Conservation (phyloP, 1,284 basidiomycete genomes). For the Rhodotorula sp. region DNA sequence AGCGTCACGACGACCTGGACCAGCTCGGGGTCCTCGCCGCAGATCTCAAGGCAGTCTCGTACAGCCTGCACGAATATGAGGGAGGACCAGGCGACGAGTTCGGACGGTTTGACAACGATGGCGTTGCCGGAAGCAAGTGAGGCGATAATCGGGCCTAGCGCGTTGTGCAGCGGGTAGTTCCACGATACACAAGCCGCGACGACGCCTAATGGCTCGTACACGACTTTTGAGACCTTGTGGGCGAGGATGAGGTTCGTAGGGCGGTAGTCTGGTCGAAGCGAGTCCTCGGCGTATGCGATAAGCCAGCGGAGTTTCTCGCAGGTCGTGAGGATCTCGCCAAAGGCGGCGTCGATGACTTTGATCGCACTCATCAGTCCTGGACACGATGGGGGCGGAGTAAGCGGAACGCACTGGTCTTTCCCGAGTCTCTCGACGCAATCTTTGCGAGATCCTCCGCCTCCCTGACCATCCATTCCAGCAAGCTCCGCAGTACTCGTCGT, state of each 20-base stretch:
- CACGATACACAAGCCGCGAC: slow-evolving; percentile 82
- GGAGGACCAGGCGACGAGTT: slow-evolving; percentile 75
- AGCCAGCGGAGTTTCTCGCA: slow-evolving; percentile 74
- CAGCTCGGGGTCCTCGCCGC: slow-evolving; percentile 69
- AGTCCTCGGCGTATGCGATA: slow-evolving; percentile 72
- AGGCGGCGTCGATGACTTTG: slow-evolving; percentile 77
- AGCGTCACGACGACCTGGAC: slow-evolving; percentile 84
- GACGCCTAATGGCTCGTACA: slow-evolving; percentile 90
- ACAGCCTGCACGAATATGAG: slow-evolving; percentile 76
- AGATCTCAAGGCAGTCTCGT: slow-evolving; percentile 66
- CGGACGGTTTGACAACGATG: slow-evolving; percentile 87
- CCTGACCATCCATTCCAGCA: slow-evolving; percentile 85
- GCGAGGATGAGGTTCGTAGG: slow-evolving; percentile 71
- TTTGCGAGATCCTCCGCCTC: slow-evolving; percentile 80
- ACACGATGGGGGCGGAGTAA: background rate
- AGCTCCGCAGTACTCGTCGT: slow-evolving; percentile 72
- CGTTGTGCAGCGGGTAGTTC: slow-evolving; percentile 58
- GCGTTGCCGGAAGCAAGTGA: slow-evolving; percentile 86
- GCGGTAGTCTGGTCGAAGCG: slow-evolving; percentile 67
- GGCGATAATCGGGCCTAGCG: slow-evolving; percentile 87
- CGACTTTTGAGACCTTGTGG: slow-evolving; percentile 76
- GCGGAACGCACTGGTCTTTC: slow-evolving; percentile 77
- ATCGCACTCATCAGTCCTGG: background rate
- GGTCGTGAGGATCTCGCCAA: slow-evolving; percentile 85
- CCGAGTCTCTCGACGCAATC: slow-evolving; percentile 91